These are phyloP conservation scores for Myriangium duriaei DNA, from an alignment of 2,329 filamentous ascomycete species.

Conservation along the genomic window DNA sequence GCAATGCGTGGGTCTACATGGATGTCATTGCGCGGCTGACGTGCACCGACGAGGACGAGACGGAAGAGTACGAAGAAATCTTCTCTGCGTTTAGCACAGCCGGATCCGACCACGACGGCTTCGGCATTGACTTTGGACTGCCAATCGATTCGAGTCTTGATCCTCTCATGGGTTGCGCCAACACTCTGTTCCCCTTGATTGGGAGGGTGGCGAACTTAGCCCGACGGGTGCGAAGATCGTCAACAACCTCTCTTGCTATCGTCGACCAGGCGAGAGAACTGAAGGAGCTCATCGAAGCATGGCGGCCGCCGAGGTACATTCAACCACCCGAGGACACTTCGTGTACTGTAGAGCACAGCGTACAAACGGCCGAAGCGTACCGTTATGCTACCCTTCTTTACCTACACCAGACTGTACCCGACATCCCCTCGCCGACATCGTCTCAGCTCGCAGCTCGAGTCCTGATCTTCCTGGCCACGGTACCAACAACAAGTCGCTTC, in stretches of 20 bases:
- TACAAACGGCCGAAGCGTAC: constrained; percentile 55
- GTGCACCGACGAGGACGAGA: constrained; percentile 46
- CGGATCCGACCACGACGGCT: constrained; percentile 15
- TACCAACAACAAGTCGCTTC: constrained; percentile 48
- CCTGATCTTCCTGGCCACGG: constrained; percentile 48
- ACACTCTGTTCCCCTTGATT: constrained; percentile 55
- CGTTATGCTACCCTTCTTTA: constrained; percentile 55
- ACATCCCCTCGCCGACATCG: constrained; percentile 45
- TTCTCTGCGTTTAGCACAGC: constrained; percentile 19
- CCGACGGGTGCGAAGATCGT: constrained; percentile 44
- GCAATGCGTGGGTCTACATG: constrained; percentile 63
- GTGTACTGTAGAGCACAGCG: constrained; percentile 49
- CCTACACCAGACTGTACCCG: constrained; percentile 55
- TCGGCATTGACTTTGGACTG: constrained; percentile 26
- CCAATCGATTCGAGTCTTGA: constrained; percentile 45
- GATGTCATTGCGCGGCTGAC: constrained; percentile 59
- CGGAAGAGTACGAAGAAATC: constrained; percentile 40
- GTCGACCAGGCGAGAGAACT: constrained; percentile 51
- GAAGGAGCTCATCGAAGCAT: constrained; percentile 47
- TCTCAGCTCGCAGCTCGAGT: constrained; percentile 50
- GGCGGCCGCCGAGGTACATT: constrained; percentile 46
- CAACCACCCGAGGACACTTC: constrained; percentile 52
- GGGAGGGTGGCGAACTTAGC: constrained; percentile 53
- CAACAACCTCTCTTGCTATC: constrained; percentile 46
- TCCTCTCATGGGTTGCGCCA: constrained; percentile 57